Conservation (phyloP, 2,329 filamentous ascomycete genomes). For the Trichoderma koningii region DNA sequence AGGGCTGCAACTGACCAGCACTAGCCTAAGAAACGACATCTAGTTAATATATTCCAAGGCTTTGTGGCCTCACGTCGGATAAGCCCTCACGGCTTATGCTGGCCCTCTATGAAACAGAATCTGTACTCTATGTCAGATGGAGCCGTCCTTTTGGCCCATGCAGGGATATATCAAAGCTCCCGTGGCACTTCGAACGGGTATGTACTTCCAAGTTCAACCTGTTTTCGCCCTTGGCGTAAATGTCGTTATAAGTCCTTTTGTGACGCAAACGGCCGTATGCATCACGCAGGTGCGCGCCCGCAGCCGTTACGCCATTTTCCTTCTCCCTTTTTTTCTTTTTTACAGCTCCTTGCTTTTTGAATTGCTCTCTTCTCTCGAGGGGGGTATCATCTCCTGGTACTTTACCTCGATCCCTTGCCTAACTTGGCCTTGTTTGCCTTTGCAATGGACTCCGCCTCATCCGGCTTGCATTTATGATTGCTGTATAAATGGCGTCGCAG, state of each 20-base stretch:
- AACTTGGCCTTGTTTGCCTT: background rate
- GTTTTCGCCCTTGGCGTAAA: background rate
- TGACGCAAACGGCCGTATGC: background rate
- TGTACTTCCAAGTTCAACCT: background rate
- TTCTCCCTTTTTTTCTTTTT: background rate
- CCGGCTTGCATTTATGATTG: constrained; percentile 25
- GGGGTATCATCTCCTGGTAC: background rate
- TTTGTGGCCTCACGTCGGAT: background rate
- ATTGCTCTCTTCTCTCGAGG: too few species aligned
- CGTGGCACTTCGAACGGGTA: background rate
- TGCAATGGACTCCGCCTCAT: constrained; percentile 16
- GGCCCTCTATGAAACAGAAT: background rate
- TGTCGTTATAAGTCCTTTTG: background rate
- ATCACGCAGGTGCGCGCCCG: background rate
- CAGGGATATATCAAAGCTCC: background rate
- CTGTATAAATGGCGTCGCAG: constrained; percentile 53
- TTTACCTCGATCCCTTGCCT: background rate
- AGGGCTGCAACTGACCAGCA: background rate
- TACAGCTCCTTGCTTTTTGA: background rate
- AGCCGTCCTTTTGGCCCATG: background rate
- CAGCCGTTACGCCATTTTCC: background rate
- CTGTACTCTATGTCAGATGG: background rate
- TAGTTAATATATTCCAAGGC: background rate
- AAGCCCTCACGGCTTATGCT: background rate
- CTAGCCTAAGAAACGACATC: background rate